Percentiles rank a stretch among this genome's conserved stretches.
Conservation (phyloP, 1,284 basidiomycete genomes). For the Trichosporon sp. region DNA sequence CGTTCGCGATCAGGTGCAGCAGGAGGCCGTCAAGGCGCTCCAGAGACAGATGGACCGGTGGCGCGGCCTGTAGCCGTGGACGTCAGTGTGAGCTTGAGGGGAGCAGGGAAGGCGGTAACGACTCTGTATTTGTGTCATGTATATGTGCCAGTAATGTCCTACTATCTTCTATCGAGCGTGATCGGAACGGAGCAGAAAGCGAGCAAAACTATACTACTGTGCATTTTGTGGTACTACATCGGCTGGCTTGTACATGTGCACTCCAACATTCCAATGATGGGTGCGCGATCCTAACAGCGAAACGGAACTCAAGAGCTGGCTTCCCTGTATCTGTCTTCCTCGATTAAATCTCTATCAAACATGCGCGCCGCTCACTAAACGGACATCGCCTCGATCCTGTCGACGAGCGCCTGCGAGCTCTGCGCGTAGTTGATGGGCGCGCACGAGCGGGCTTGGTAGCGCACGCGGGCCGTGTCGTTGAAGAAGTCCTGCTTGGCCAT, state of each 20-base stretch:
- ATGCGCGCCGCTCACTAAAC: conserved; percentile 26
- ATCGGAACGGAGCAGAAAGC: not conserved
- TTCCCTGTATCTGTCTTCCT: too few relatives aligned
- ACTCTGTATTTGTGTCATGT: conserved; percentile 9
- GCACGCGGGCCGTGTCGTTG: conserved; percentile 75
- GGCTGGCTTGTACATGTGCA: not conserved
- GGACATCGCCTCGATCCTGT: conserved; percentile 56
- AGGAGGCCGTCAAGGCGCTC: conserved; percentile 40
- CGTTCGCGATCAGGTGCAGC: conserved; percentile 30
- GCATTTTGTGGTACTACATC: conserved; percentile 10
- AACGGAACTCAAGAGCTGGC: too few relatives aligned
- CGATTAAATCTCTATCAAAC: too few relatives aligned
- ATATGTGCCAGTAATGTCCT: conserved; percentile 8
- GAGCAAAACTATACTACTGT: conserved; percentile 2
- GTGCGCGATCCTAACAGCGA: not conserved
- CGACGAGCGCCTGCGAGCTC: conserved; percentile 67
- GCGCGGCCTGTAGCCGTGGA: conserved; percentile 32
- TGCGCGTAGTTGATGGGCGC: conserved; percentile 69
- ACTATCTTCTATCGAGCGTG: not conserved
- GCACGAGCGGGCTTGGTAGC: conserved; percentile 77
- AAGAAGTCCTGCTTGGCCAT: conserved; percentile 85
- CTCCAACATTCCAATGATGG: not conserved
- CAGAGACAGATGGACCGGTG: conserved; percentile 44
- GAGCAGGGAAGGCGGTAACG: not conserved
- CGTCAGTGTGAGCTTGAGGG: not conserved